A percentile compares a stretch with the other conserved stretches of the same genome.
phyloP scores from a whole-genome alignment of 768 basidiomycete genomes.

The Boletus subparvulus region DNA sequence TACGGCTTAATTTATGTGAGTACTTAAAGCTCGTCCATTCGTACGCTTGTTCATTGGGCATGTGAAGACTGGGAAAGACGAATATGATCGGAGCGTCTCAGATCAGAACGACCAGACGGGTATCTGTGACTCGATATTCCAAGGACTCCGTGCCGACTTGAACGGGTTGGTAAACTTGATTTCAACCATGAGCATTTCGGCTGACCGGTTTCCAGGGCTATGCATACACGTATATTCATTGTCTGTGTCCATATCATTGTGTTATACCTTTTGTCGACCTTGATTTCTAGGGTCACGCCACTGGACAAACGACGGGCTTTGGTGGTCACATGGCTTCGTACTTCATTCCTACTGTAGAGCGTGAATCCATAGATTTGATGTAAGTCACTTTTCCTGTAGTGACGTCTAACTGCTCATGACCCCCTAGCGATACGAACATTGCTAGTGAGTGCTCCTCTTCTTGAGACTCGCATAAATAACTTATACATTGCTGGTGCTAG shows the following conservation, averaged over 20 bases:
- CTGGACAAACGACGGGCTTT: neutral
- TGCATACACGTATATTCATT: conserved; percentile 75
- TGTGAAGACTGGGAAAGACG: conserved; percentile 4
- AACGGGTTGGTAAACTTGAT: conserved; percentile 6
- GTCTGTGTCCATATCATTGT: conserved; percentile 37
- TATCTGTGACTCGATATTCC: neutral
- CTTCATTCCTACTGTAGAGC: neutral
- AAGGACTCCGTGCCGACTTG: conserved; percentile 9
- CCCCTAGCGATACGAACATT: neutral
- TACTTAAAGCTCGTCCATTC: neutral
- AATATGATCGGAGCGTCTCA: neutral
- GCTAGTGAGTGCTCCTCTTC: neutral
- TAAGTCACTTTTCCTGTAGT: neutral
- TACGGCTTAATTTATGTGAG: conserved; percentile 7
- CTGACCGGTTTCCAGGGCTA: conserved; percentile 42
- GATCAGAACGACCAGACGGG: neutral
- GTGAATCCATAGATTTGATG: neutral
- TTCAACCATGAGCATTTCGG: neutral
- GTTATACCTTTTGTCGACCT: neutral
- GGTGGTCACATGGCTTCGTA: neutral
- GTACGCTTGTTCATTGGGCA: neutral
- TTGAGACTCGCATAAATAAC: too few species aligned
- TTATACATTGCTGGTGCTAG: neutral
- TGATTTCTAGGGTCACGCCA: conserved; percentile 21
- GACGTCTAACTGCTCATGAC: neutral